These are phyloP conservation scores for Leccinellum albellum DNA, from an alignment of 768 basidiomycete species.

Conservation along the genomic window DNA sequence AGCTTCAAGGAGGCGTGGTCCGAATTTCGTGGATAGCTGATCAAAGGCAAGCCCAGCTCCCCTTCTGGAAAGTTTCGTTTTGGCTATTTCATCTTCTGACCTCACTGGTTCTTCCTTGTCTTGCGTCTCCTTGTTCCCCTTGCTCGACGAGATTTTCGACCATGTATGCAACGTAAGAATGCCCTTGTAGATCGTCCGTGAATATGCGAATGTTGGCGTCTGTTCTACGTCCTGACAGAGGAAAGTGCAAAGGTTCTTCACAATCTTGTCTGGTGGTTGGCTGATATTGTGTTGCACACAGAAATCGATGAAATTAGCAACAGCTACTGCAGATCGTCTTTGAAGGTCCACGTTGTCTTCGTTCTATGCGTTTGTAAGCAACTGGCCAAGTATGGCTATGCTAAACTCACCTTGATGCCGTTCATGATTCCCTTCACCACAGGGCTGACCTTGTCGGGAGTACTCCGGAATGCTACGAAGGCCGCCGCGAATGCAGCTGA, in stretches of 20 bases:
- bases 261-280: constrained; percentile 92
- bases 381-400: not conserved
- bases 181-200: constrained; percentile 58
- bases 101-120: constrained; percentile 43
- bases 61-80: constrained; percentile 70
- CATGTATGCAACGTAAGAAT: constrained; percentile 70
- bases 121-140: constrained; percentile 36
- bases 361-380: constrained; percentile 43
- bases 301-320: constrained; percentile 85
- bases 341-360: constrained; percentile 91
- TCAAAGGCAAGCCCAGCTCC: constrained; percentile 84
- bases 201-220: constrained; percentile 83
- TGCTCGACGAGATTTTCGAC: constrained; percentile 34
- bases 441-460: constrained; percentile 92
- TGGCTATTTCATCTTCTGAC: constrained; percentile 51
- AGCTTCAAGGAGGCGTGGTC: constrained; percentile 60
- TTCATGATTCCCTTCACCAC: constrained; percentile 97
- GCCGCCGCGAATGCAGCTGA: constrained; percentile 89
- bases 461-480: constrained; percentile 78
- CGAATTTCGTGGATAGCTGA: constrained; percentile 75
- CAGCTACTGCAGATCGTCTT: constrained; percentile 78
- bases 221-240: constrained; percentile 87
- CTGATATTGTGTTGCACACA: constrained; percentile 68
- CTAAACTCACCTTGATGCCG: constrained; percentile 77
- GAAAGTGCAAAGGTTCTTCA: constrained; percentile 96